Evolutionary conservation across 768 basidiomycete species (phyloP), one percentile per base, ranked within the genome.

Genomic region (Agrocybe chaxingu): DNA sequence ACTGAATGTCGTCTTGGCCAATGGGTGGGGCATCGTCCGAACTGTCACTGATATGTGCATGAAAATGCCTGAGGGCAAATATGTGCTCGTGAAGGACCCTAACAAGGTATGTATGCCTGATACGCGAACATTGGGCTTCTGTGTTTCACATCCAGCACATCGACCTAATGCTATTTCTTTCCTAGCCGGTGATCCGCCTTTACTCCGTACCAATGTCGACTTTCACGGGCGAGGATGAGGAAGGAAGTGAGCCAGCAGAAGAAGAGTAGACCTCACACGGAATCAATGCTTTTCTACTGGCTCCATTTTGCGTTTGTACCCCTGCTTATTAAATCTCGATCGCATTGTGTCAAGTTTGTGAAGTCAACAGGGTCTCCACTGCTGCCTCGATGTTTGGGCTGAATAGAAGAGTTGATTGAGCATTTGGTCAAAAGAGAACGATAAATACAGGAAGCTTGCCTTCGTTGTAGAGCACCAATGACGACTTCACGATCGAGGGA

Each of bases 21-120:
- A 98, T 64, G 97, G 97, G 8, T 99, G 97, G 97, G 97, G 97
- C 48, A 98, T 99, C 62, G 92, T 98, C 31, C 80, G 97, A 52
- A 96, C 91, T 9, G 86, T 99, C 52, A 88, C 91, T 29, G 97
- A 99, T 62, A 70, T 98, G 53, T 91, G 89, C 67, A 83, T 97
- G 84, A 94, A 95, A 69, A 87, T 94, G 84, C 92, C 92, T 16
- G 96, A 98, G 69, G 97, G 97, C 66, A 97, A 97, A 68, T 99
- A 98, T 65, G 89, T 98, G 10, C 74, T 99, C 24, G 84, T 99
- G 46, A 97, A 96, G 71, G 97, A 99, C 69, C 96, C 97, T 12
- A 98, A 98, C 79, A 92, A 84, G 84, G 95, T 96, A 63, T 60
- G 79, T 67, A 32, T 38, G 24, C 43, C 45, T 47, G 57, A 50